phyloP scores from a whole-genome alignment of 169 alveolate genomes.

The Plasmodium billcollinsi region DNA sequence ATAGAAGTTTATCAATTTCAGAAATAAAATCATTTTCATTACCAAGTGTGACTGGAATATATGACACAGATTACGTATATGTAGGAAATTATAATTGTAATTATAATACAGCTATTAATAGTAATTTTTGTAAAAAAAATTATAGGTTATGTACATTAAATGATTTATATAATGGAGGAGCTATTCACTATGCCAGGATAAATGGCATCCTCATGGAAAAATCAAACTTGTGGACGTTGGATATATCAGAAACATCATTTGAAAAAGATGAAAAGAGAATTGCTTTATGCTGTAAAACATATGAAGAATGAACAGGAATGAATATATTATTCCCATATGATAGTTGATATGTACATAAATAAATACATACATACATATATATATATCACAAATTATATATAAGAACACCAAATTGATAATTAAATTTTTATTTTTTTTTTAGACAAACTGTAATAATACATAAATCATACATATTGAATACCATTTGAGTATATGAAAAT shows the following conservation, averaged over 20 bases:
- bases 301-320: background rate
- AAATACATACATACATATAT: background rate
- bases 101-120: constrained; percentile 75
- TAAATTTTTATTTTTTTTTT: constrained; percentile 1
- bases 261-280: constrained; percentile 46
- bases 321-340: too few species aligned
- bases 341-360: too few species aligned
- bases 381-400: background rate
- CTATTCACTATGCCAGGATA: constrained; percentile 83
- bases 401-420: background rate
- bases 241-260: constrained; percentile 23
- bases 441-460: background rate
- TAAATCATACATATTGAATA: background rate
- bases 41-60: constrained; percentile 45
- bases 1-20: constrained; percentile 13
- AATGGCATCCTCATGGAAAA: constrained; percentile 83
- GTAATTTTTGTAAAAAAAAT: constrained; percentile 80
- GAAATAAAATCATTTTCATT: constrained; percentile 52
- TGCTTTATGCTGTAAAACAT: constrained; percentile 49
- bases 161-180: constrained; percentile 83
- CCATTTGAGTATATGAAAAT: too few species aligned
- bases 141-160: constrained; percentile 80
- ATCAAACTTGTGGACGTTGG: constrained; percentile 83
- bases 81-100: constrained; percentile 80
- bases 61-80: constrained; percentile 45